Percentiles rank a stretch among this genome's conserved stretches.
Conservation (phyloP, 306 rosid genomes). For the Vigna trinervia region DNA sequence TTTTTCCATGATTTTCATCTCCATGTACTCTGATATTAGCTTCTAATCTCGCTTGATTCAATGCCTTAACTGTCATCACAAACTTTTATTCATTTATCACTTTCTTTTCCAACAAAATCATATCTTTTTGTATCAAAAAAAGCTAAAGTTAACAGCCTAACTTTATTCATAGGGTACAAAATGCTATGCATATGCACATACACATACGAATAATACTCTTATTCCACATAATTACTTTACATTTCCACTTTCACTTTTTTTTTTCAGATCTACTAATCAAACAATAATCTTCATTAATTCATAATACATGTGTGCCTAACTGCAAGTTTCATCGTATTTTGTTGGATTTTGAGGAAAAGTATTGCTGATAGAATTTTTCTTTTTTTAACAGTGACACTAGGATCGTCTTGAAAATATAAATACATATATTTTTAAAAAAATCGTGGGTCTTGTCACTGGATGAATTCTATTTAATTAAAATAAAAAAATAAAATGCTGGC, state of each 20-base stretch:
- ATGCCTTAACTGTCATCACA: constrained; percentile 72
- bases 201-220: not conserved
- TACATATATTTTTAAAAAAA: too few species aligned
- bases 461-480: not conserved
- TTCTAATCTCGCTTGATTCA: constrained; percentile 81
- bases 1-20: constrained; percentile 51
- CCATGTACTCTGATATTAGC: constrained; percentile 76
- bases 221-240: not conserved
- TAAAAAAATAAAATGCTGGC: not conserved
- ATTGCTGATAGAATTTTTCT: too few species aligned
- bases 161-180: constrained; percentile 31
- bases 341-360: too few species aligned
- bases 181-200: not conserved
- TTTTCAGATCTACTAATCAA: too few species aligned
- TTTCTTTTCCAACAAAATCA: not conserved
- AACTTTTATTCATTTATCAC: not conserved
- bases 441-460: not conserved
- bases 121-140: not conserved
- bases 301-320: too few species aligned
- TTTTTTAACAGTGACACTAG: too few species aligned
- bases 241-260: too few species aligned
- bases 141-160: constrained; percentile 11
- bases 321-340: too few species aligned
- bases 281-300: too few species aligned
- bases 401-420: too few species aligned